These are phyloP conservation scores for Zymoseptoria crescenta DNA, from an alignment of 2,329 filamentous ascomycete genomes.

Conservation along the genomic window DNA sequence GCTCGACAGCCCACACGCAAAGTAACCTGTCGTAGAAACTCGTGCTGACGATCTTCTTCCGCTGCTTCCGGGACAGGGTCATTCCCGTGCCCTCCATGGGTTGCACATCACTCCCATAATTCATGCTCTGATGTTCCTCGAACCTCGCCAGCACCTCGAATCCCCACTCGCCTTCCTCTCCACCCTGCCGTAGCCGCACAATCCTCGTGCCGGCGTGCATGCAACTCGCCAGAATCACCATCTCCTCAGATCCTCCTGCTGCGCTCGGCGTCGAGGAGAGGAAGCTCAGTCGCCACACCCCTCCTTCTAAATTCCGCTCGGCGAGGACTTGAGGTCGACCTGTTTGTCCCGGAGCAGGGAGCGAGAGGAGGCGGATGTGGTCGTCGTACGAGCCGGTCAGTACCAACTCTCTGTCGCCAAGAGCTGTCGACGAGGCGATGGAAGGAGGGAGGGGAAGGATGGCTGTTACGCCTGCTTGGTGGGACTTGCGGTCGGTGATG, in stretches of 20 bases:
- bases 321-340: slow-evolving; percentile 48
- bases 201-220: slow-evolving; percentile 83
- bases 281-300: slow-evolving; percentile 78
- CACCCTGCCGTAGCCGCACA: slow-evolving; percentile 37
- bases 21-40: slow-evolving; percentile 70
- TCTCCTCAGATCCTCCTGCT: slow-evolving; percentile 8
- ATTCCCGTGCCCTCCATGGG: slow-evolving; percentile 25
- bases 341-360: slow-evolving; percentile 15
- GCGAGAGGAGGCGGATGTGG: slow-evolving; percentile 58
- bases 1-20: slow-evolving; percentile 51
- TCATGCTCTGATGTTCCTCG: slow-evolving; percentile 87
- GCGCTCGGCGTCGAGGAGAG: slow-evolving; percentile 28
- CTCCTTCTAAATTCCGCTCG: slow-evolving; percentile 62
- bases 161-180: slow-evolving; percentile 41
- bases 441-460: slow-evolving; percentile 63
- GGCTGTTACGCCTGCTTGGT: slow-evolving; percentile 78
- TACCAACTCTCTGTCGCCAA: slow-evolving; percentile 39
- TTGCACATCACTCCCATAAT: slow-evolving; percentile 74
- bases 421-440: neutral
- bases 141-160: slow-evolving; percentile 64
- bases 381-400: slow-evolving; percentile 93
- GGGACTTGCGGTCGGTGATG: slow-evolving; percentile 48
- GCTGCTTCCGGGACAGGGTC: slow-evolving; percentile 14
- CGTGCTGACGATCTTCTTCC: slow-evolving; percentile 53
- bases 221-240: slow-evolving; percentile 70